Conservation (phyloP, 2,329 filamentous ascomycete genomes). For the Fusarium udum region DNA sequence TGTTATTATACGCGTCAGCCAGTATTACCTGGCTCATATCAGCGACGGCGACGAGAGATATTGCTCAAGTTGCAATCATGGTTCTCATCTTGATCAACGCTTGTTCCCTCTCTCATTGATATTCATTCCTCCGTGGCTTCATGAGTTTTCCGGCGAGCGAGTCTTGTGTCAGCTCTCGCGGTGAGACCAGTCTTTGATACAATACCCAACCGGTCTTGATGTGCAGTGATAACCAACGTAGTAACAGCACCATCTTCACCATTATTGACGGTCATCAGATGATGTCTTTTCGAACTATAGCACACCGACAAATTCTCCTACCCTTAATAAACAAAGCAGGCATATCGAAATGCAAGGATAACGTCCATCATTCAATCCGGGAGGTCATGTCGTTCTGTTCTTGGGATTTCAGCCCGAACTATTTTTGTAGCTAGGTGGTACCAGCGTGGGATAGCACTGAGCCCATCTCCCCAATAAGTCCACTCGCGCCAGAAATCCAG, state of each 20-base stretch:
- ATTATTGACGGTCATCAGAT: neutral
- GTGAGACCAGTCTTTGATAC: neutral
- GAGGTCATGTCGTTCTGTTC: neutral
- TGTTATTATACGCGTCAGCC: neutral
- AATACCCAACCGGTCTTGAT: neutral
- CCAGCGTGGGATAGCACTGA: neutral
- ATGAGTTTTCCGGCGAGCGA: neutral
- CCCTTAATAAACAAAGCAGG: neutral
- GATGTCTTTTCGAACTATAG: neutral
- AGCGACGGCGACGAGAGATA: neutral
- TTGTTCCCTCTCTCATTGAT: neutral
- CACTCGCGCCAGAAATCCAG: conserved; percentile 45
- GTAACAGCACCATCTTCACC: neutral
- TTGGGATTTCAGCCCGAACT: neutral
- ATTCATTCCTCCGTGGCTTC: neutral
- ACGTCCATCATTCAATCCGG: neutral
- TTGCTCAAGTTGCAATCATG: neutral
- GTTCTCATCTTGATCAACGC: neutral
- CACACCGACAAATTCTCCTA: neutral
- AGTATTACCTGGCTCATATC: neutral
- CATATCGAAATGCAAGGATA: neutral
- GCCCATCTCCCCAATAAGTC: neutral
- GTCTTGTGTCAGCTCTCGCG: neutral
- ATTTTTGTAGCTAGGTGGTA: conserved; percentile 4
- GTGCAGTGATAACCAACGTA: neutral